Conservation (phyloP, 805 yeast genomes). For the Yueomyces sinensis region DNA sequence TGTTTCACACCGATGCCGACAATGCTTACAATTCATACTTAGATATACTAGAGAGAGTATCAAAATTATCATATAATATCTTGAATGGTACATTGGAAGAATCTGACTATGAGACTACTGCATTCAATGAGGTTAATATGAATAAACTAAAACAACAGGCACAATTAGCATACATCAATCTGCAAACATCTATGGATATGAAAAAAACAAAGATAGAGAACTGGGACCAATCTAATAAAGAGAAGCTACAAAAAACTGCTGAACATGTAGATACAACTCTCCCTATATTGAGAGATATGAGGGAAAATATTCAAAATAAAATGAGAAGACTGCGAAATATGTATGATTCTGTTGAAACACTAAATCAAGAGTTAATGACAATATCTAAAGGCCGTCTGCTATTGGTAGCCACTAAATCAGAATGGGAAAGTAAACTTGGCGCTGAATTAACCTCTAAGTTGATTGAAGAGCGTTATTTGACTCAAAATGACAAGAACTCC, state of each 20-base stretch:
- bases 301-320: conserved; percentile 7
- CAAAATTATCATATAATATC: conserved; percentile 8
- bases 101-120: conserved; percentile 2
- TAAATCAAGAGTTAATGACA: conserved; percentile 14
- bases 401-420: conserved; percentile 11
- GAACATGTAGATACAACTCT: conserved; percentile 3
- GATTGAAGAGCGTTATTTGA: conserved; percentile 10
- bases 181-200: conserved; percentile 15
- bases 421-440: conserved; percentile 20
- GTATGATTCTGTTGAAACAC: conserved; percentile 12
- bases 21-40: conserved; percentile 13
- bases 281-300: conserved; percentile 7
- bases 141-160: conserved; percentile 6
- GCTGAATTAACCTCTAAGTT: conserved; percentile 10
- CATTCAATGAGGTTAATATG: conserved; percentile 4
- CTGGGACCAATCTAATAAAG: conserved; percentile 14
- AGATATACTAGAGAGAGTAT: conserved; percentile 11
- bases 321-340: conserved; percentile 12
- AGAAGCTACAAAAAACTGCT: conserved; percentile 6
- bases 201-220: conserved; percentile 14
- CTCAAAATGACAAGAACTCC: conserved; percentile 2
- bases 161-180: conserved; percentile 13
- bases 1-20: conserved; percentile 16
- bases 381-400: conserved; percentile 13
- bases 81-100: conserved; percentile 12